Base-by-base conservation (phyloP, 768 basidiomycete species). In the Leccinum rimulosum region DNA sequence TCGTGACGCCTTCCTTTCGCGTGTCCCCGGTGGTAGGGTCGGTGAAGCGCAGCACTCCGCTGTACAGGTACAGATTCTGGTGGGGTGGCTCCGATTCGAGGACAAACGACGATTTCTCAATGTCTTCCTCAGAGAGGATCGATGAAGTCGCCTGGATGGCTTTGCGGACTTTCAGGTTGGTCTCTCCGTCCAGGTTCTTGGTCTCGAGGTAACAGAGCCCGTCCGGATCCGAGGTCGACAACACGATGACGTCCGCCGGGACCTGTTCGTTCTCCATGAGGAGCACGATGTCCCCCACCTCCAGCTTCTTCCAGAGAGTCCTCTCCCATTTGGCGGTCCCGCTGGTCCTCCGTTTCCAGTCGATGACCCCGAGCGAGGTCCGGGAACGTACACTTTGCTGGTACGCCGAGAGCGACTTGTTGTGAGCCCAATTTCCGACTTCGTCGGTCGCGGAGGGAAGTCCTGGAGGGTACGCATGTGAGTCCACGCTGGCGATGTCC, bases 271-370 rank as follows among this genome's bases (percentile, higher is more conserved):
- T 91, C 64, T 98, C 94, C 59, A 89, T 79, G 35, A 98, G 78
- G 8, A 98, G 77, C 31, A 98, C 92, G 22, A 98, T 75, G 69
- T 98, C 96, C n/a, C 96, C 96, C 11, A 98, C 95, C 70, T 97
- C 95, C 48, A 98, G 80, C 79, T 98, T 98, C 80, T 98, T 98
- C 96, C 96, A 98, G 2, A 98, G 77, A 14, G 96, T 98, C 56
- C 96, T 80, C 69, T 98, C 95, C 96, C 96, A 98, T 28, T 81
- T 80, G 2, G 93, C 87, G 4, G 86, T 83, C 0, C 93, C 93
- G 3, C 78, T 78, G 3, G 82, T 75, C 38, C 83, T 84, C 51
- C 84, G 84, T 50, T 76, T 79, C 83, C 87, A 94, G 70, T 96
- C 89, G n/a, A 97, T 77, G 31, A 94, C 93, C 12, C 93, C 91